phyloP scores from a whole-genome alignment of 1,284 basidiomycete species.

The Cryptococcus wingfieldii region DNA sequence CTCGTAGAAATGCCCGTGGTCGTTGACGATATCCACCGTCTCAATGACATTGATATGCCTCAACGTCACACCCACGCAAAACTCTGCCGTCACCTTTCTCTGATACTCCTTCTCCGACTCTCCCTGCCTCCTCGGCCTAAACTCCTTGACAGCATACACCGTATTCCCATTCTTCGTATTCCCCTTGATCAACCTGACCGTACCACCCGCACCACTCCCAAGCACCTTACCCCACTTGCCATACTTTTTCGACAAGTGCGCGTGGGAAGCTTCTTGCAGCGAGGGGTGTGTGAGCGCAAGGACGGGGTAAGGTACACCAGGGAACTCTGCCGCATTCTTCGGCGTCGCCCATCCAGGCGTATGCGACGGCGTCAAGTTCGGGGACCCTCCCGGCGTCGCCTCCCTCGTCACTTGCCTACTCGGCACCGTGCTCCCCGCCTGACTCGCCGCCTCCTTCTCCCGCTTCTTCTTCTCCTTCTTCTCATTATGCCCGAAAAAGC shows the following conservation, averaged over 20 bases:
- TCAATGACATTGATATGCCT: conserved; percentile 97
- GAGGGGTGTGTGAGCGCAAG: conserved; percentile 52
- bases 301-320: conserved; percentile 45
- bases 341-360: conserved; percentile 44
- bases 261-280: conserved; percentile 76
- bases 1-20: conserved; percentile 98
- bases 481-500: conserved; percentile 47
- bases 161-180: conserved; percentile 69
- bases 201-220: conserved; percentile 94
- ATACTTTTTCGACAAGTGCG: conserved; percentile 94
- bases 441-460: conserved; percentile 28
- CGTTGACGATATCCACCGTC: conserved; percentile 96
- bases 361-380: conserved; percentile 13
- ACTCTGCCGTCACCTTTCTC: conserved; percentile 98
- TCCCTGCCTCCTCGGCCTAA: conserved; percentile 78
- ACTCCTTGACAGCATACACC: conserved; percentile 96
- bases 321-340: conserved; percentile 36
- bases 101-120: conserved; percentile 96
- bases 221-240: conserved; percentile 97
- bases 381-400: conserved; percentile 4
- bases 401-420: conserved; percentile 30
- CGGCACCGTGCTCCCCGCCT: conserved; percentile 33
- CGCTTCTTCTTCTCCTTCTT: conserved; percentile 40
- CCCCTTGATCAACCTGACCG: conserved; percentile 91
- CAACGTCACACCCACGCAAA: conserved; percentile 92